These are phyloP conservation scores for Phellinidium pouzarii DNA, from an alignment of 1,284 basidiomycete genomes.

Conservation along the genomic window DNA sequence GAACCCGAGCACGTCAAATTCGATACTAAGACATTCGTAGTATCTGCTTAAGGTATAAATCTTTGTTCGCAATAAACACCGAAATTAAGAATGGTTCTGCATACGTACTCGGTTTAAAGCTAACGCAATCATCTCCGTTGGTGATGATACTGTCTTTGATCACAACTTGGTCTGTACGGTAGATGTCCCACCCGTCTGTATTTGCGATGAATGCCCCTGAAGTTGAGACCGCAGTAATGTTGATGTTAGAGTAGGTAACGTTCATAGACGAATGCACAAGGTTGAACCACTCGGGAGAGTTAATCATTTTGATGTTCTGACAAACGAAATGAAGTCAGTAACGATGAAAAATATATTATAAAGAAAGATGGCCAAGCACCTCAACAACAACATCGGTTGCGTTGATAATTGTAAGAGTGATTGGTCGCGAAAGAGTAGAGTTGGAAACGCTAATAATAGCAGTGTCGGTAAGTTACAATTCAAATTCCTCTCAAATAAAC, in stretches of 20 bases:
- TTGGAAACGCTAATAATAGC: slow-evolving; percentile 31
- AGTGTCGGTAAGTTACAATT: slow-evolving; percentile 9
- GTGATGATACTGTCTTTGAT: slow-evolving; percentile 48
- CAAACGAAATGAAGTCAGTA: neutral
- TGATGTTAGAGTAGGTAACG: slow-evolving; percentile 28
- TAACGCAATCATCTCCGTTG: slow-evolving; percentile 60
- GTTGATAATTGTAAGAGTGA: slow-evolving; percentile 54
- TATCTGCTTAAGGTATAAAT: slow-evolving; percentile 23
- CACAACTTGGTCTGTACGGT: slow-evolving; percentile 46
- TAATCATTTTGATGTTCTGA: slow-evolving; percentile 39
- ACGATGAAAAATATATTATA: neutral
- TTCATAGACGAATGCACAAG: slow-evolving; percentile 34
- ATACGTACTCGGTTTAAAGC: slow-evolving; percentile 56
- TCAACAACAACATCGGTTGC: slow-evolving; percentile 49
- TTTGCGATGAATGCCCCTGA: slow-evolving; percentile 33
- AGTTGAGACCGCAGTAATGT: slow-evolving; percentile 38
- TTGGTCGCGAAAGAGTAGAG: slow-evolving; percentile 49
- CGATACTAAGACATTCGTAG: slow-evolving; percentile 50
- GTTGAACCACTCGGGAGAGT: slow-evolving; percentile 45
- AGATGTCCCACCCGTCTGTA: slow-evolving; percentile 62
- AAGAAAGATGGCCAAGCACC: slow-evolving; percentile 5
- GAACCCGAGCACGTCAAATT: slow-evolving; percentile 57
- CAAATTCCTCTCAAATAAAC: slow-evolving; percentile 25
- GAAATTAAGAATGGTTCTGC: neutral
- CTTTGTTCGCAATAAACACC: neutral